Conservation (phyloP, 2,329 filamentous ascomycete species). For the Cladosporium cucumerinum region DNA sequence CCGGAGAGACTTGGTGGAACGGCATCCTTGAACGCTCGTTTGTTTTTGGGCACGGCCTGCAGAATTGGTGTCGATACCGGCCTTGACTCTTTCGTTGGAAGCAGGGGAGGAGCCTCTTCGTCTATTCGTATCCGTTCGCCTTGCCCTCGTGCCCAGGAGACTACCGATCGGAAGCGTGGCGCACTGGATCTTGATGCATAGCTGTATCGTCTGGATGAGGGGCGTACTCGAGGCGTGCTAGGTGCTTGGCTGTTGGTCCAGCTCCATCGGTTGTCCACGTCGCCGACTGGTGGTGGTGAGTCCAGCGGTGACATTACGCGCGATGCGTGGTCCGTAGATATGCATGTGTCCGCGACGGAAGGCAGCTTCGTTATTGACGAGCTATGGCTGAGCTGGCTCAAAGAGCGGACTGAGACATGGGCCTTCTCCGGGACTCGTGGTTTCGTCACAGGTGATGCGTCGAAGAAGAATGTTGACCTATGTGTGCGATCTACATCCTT, state of each 20-base stretch:
- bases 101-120: constrained; percentile 14
- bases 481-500: neutral
- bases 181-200: constrained; percentile 15
- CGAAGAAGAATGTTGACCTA: constrained; percentile 9
- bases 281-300: neutral
- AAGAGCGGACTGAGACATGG: neutral
- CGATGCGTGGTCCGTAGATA: neutral
- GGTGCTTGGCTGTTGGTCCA: constrained; percentile 32
- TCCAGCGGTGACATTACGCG: neutral
- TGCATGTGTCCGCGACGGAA: neutral
- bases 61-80: neutral
- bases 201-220: constrained; percentile 17
- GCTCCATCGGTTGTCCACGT: constrained; percentile 25
- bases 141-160: constrained; percentile 20
- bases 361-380: neutral
- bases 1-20: constrained; percentile 16
- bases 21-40: constrained; percentile 14
- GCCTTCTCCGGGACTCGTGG: constrained; percentile 6
- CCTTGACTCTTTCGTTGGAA: neutral
- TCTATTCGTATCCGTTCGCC: constrained; percentile 16
- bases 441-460: neutral
- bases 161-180: constrained; percentile 20
- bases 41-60: constrained; percentile 18
- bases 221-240: constrained; percentile 25
- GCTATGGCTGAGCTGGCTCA: neutral